phyloP scores from a whole-genome alignment of 176 grass and related monocot genomes.

The Aegilops bicornis region DNA sequence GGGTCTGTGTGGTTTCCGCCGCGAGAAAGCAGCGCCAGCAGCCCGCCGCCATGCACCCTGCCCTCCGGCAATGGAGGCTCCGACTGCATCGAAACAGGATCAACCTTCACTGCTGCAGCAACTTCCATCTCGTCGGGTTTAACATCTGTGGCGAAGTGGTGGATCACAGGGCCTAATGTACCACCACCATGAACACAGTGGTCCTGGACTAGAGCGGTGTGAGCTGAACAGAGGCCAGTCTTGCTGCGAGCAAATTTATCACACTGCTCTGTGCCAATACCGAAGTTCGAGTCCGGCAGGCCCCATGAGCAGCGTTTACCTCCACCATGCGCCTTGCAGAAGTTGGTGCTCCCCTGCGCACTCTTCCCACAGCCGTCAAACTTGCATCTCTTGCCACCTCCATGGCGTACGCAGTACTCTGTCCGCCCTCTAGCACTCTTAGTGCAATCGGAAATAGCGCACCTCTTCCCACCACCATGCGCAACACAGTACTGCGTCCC shows the following conservation, averaged over 20 bases:
- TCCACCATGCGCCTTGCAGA: conserved; percentile 80
- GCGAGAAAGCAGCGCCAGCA: conserved; percentile 62
- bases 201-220: conserved; percentile 69
- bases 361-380: conserved; percentile 64
- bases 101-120: conserved; percentile 17
- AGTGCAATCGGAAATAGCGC: conserved; percentile 55
- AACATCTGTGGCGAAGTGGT: not conserved
- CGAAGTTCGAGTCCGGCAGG: conserved; percentile 21
- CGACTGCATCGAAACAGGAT: conserved; percentile 3
- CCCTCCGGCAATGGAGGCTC: conserved; percentile 50
- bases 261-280: conserved; percentile 40
- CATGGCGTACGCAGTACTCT: conserved; percentile 81
- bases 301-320: conserved; percentile 73
- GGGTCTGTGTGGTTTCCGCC: conserved; percentile 1
- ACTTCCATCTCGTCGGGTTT: conserved; percentile 35
- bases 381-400: conserved; percentile 80
- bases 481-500: conserved; percentile 82
- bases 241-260: conserved; percentile 71
- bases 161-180: conserved; percentile 36
- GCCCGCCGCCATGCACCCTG: conserved; percentile 80
- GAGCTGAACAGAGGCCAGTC: conserved; percentile 57
- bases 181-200: conserved; percentile 78
- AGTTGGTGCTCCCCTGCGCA: conserved; percentile 80
- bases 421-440: conserved; percentile 94
- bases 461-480: conserved; percentile 91